Evolutionary conservation across 257 asterid genomes (phyloP).

Genomic region (Lycium ferocissimum): DNA sequence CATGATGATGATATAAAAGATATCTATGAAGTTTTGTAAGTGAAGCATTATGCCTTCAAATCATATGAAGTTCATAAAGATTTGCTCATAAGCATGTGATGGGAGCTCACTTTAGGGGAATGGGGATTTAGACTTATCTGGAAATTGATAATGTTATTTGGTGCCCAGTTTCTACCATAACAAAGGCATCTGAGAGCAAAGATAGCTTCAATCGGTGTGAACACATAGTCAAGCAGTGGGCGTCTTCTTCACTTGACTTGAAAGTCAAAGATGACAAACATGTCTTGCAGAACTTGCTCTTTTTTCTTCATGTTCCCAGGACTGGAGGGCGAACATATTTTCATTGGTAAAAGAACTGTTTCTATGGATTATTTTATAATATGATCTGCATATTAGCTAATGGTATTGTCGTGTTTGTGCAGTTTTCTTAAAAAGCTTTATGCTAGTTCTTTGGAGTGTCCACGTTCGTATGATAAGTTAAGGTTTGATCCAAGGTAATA

Average conservation of each 20-base stretch:
- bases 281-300: conserved; percentile 77
- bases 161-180: conserved; percentile 48
- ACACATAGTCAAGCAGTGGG: conserved; percentile 78
- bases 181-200: conserved; percentile 50
- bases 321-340: conserved; percentile 96
- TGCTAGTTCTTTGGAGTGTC: conserved; percentile 72
- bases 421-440: conserved; percentile 92
- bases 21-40: background rate
- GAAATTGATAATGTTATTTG: conserved; percentile 22
- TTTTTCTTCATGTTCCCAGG: conserved; percentile 96
- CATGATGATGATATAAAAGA: background rate
- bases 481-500: conserved; percentile 86
- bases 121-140: conserved; percentile 8
- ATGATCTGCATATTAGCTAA: conserved; percentile 12
- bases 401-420: conserved; percentile 8
- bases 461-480: conserved; percentile 93
- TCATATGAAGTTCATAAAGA: background rate
- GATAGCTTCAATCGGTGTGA: conserved; percentile 68
- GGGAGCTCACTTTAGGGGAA: background rate
- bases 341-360: conserved; percentile 64
- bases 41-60: background rate
- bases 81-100: background rate
- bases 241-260: conserved; percentile 65
- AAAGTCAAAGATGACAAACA: conserved; percentile 70
- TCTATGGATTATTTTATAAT: background rate